Evolutionary conservation across 1,284 basidiomycete species (phyloP).

Genomic region (Wallemia hederae): DNA sequence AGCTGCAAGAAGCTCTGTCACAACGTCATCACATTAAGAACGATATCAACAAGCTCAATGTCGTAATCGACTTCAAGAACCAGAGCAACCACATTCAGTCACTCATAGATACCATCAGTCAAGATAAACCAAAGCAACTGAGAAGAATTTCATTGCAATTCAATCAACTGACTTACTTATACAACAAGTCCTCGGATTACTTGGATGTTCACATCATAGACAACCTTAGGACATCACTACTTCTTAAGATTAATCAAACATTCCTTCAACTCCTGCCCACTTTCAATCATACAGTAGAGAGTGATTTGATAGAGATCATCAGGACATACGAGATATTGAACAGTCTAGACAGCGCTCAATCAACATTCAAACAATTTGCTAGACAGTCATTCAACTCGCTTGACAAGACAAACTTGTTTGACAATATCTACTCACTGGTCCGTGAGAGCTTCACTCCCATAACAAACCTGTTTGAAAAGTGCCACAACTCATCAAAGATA

Average conservation of each 20-base stretch:
- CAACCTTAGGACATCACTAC: too few species aligned
- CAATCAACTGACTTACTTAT: neutral
- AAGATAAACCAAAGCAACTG: neutral
- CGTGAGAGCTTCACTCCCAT: neutral
- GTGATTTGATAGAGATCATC: neutral
- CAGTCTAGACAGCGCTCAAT: neutral
- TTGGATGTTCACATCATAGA: too few species aligned
- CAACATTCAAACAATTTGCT: neutral
- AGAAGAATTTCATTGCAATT: neutral
- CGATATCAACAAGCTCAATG: neutral
- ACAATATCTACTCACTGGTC: neutral
- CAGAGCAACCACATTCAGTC: neutral
- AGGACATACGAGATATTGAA: neutral
- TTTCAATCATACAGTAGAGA: neutral
- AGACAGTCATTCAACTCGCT: neutral
- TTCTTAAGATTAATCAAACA: too few species aligned
- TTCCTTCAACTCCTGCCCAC: neutral
- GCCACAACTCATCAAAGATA: neutral
- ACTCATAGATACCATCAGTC: neutral
- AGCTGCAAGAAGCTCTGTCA: neutral
- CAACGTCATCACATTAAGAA: neutral
- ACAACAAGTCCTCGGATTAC: neutral
- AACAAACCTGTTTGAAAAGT: neutral
- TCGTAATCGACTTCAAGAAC: neutral
- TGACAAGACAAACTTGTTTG: neutral